phyloP scores from a whole-genome alignment of 371 early-diverging fungal species.

The Amoeboaphelidium protococcarum region DNA sequence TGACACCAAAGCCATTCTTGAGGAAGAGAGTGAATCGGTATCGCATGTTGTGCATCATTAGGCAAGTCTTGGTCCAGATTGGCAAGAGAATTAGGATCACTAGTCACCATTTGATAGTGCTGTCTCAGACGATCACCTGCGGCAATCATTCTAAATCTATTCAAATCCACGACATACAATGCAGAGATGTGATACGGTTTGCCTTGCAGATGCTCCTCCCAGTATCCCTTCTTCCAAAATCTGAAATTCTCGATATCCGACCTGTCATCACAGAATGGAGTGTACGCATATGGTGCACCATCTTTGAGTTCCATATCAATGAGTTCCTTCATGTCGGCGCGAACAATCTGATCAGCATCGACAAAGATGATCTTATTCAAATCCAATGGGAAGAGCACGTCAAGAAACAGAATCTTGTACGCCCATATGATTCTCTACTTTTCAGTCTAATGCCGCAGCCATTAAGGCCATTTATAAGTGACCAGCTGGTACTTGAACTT shows the following conservation, averaged over 20 bases:
- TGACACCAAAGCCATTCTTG: conserved; percentile 83
- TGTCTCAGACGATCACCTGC: conserved; percentile 77
- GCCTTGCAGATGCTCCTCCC: conserved; percentile 55
- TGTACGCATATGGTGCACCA: conserved; percentile 84
- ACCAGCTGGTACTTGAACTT: conserved; percentile 73
- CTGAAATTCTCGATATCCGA: conserved; percentile 83
- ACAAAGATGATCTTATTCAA: conserved; percentile 90
- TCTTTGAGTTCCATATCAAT: conserved; percentile 61
- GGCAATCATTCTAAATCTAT: conserved; percentile 57
- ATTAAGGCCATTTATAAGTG: conserved; percentile 91
- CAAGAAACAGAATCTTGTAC: conserved; percentile 82
- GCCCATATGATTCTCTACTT: conserved; percentile 94
- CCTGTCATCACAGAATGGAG: conserved; percentile 74
- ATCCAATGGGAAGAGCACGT: conserved; percentile 75
- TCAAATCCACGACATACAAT: conserved; percentile 71
- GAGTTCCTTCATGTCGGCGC: conserved; percentile 68
- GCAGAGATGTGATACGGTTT: conserved; percentile 91
- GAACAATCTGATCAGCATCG: conserved; percentile 90
- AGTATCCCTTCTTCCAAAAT: conserved; percentile 90
- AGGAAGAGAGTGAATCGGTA: conserved; percentile 72
- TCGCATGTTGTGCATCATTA: conserved; percentile 69
- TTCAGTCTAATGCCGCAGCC: conserved; percentile 66
- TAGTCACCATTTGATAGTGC: conserved; percentile 67
- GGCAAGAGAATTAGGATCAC: conserved; percentile 63
- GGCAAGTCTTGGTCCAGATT: conserved; percentile 92